Evolutionary conservation across 2,329 filamentous ascomycete genomes (phyloP).

Genomic region (Colletotrichum sp.): DNA sequence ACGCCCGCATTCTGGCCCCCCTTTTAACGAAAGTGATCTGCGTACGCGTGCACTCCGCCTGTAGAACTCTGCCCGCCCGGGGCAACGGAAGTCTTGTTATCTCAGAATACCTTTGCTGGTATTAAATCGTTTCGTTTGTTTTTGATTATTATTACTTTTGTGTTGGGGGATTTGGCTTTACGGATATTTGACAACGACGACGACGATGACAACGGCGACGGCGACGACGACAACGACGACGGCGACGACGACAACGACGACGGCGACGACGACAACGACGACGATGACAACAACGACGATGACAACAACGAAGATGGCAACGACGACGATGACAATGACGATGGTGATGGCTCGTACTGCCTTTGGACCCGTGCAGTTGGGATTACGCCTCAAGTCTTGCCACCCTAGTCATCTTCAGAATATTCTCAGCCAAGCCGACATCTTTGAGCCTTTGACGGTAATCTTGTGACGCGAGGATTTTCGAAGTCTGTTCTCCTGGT

Average conservation of each 20-base stretch:
- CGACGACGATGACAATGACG: not conserved
- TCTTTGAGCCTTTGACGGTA: not conserved
- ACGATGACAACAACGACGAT: no score
- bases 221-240: not conserved
- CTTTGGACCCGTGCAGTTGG: not conserved
- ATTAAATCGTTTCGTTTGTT: not conserved
- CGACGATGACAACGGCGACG: no score
- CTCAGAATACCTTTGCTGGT: not conserved
- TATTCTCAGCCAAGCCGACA: not conserved
- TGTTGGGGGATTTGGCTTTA: not conserved
- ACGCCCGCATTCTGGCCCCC: not conserved
- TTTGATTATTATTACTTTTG: not conserved
- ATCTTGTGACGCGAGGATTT: not conserved
- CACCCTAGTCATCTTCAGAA: not conserved
- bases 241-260: not conserved
- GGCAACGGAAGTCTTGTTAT: not conserved
- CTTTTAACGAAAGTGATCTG: not conserved
- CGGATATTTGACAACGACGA: not conserved
- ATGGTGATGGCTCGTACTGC: not conserved
- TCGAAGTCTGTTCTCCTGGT: not conserved
- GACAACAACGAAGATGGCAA: no score
- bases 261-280: not conserved
- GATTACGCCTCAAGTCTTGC: not conserved
- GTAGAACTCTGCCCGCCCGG: not conserved
- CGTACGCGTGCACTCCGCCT: not conserved